Conservation (phyloP, 192 early-diverging fungal genomes). For the Podila horticola region DNA sequence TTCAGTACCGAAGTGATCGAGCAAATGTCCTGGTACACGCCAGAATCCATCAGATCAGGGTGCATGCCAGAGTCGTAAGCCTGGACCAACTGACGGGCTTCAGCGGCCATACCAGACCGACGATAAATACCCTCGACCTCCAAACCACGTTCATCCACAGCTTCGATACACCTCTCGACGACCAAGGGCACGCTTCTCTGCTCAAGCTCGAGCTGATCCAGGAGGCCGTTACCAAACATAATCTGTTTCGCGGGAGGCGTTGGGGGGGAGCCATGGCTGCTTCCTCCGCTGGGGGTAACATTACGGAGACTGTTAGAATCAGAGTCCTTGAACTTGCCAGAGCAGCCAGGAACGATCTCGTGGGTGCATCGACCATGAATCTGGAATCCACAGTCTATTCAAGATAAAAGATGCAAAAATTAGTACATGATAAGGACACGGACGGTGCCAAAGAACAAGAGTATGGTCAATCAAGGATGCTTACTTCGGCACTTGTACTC, state of each 20-base stretch:
- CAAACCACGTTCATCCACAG: conserved; percentile 72
- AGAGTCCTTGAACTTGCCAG: conserved; percentile 17
- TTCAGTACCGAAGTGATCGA: conserved; percentile 84
- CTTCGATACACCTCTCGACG: conserved; percentile 72
- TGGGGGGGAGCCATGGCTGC: conserved; percentile 37
- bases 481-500: conserved; percentile 63
- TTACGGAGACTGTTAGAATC: conserved; percentile 39
- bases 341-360: conserved; percentile 23
- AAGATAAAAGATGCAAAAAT: background rate
- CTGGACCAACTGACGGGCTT: conserved; percentile 71
- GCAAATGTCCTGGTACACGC: conserved; percentile 75
- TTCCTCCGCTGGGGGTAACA: conserved; percentile 12
- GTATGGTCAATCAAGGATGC: background rate
- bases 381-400: conserved; percentile 56
- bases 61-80: conserved; percentile 68
- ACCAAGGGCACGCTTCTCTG: conserved; percentile 71
- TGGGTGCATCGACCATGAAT: conserved; percentile 57
- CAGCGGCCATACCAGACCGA: conserved; percentile 78
- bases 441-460: too few relatives aligned
- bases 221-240: conserved; percentile 76
- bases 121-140: conserved; percentile 86
- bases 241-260: conserved; percentile 30
- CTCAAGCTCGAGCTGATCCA: conserved; percentile 65
- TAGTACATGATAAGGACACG: background rate
- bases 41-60: conserved; percentile 59